Evolutionary conservation across 305 asterid species (phyloP), one percentile per base, ranked within the genome.

Genomic region (Fraxinus albicans): DNA sequence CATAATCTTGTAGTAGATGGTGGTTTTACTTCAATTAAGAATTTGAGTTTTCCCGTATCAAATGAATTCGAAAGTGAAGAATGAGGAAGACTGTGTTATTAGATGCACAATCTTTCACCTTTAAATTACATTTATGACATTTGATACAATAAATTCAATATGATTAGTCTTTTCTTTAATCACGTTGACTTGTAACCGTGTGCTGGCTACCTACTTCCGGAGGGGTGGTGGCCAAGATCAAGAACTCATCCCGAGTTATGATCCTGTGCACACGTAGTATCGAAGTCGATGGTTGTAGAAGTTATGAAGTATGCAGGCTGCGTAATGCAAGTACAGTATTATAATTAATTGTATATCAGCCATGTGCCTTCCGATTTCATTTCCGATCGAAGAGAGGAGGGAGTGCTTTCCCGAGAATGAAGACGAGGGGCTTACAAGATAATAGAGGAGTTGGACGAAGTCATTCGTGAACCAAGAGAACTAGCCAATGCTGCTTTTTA

Each of bases 1-100:
- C 99, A 92, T 81, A 95, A 94, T 84, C 91, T 95, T 82, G 97
- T 95, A 84, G 96, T 94, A 77, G 99, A 95, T 82, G 99, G 98
- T 76, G 97, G 97, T 5, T 91, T 94, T 80, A 91, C 99, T 9
- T 78, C 97, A 10, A 87, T 91, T 85, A 94, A 91, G 87, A 90
- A 87, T 84, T 80, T 93, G 74, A 73, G 35, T 29, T 84, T 94
- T n/a, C 87, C 91, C 65, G 13, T 86, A 83, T 90, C 88, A 4
- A 84, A 88, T 82, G 83, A 89, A 35, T 77, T 79, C 79, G 79
- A 77, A 76, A 67, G 17, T 67, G 74, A 67, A 67, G 19, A 67
- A 27, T 67, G 74, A 67, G 74, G 36, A 12, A 9, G 17, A 21
- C 4, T 6, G 25, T 65, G 73, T 23, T 23, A 23, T 63, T 17